Base-by-base conservation (phyloP, 495 filamentous ascomycete genomes). In the Daldinia vernicosa region DNA sequence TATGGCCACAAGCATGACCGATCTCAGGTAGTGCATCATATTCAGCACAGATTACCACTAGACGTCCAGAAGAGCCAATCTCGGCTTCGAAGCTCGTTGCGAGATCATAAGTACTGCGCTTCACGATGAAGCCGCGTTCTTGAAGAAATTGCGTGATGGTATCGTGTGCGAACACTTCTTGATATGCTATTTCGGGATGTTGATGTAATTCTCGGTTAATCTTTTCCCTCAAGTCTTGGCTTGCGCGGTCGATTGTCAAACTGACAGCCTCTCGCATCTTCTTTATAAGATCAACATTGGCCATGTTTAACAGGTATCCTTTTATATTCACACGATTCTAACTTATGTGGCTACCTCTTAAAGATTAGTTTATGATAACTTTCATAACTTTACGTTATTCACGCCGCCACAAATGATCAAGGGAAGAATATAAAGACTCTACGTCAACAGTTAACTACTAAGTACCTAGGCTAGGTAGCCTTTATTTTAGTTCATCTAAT, bases 1-100 rank as follows among this genome's bases (percentile, higher is more conserved):
- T 92, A 78, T 92, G 90, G 0, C 90, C 89, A 77, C 86, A 66
- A 67, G 84, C 59, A 75, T 88, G 70, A 73, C 87, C 61, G 76
- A 82, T 69, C 75, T 76, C 77, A 12, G 80, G 82, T 4, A 82
- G 70, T 11, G 81, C 80, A 61, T 83, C 86, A 54, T 88, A 89
- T 76, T 89, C 87, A 28, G 85, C 86, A 61, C 87, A 88, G 76
- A 84, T 88, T n/a, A 80, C 75, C 17, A 89, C 70, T 0, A 86
- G 75, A 3, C 83, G 83, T 1, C 87, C 87, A 37, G 83, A 84
- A 12, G 79, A 69, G 50, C 79, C 81, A 22, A 81, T 81, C 27
- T 86, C 81, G 35, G 84, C 77, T 24, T 83, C 82, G 54, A 89
- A 86, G n/a, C 87, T 80, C 2, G 88, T 90, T 2, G 78, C 74